Base-by-base conservation (phyloP, 2,329 filamentous ascomycete species). In the Pyrenophora graminea region DNA sequence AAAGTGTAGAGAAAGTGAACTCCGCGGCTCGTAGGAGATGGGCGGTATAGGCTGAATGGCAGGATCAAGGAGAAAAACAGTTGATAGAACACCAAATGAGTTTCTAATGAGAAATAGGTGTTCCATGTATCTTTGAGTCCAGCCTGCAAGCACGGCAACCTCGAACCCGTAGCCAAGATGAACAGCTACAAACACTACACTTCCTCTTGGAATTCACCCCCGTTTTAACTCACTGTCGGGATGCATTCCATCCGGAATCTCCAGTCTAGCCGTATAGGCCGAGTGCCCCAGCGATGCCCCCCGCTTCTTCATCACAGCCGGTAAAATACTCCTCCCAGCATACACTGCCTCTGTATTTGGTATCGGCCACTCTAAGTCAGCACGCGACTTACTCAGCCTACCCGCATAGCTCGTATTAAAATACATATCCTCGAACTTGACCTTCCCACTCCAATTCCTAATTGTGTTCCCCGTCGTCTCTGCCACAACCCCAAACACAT, bases 401-500 rank as follows among this genome's bases (percentile, higher is more conserved):
- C 70, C 70, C 2, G 70, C 59, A 42, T 71, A 72, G 15, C 61
- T 66, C 36, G 52, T 51, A 47, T 72, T 72, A 51, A 67, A 70
- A 45, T 59, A 71, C 63, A 69, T 69, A 6, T 67, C 51, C 18
- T 53, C 61, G 6, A 72, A 58, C 1, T 65, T 56, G 12, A 65
- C 58, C 12, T 63, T 58, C 0, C 62, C 68, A n/a, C 54, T 41
- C 67, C 67, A 70, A 13, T 51, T 48, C 17, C 64, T 56, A 38
- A 69, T 53, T 6, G 41, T 39, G 18, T 69, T 64, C 3, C 65
- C 63, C 3, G 67, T 69, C 51, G 67, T 66, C 15, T 61, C 58
- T 2, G 67, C 63, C 4, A 69, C 63, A 4, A 66, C 61, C 21
- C 62, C 62, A 66, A 76, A 78, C 12, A 79, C 75, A 54, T 79